phyloP scores from a whole-genome alignment of 192 early-diverging fungal species.

The Obelidium mucronatum region DNA sequence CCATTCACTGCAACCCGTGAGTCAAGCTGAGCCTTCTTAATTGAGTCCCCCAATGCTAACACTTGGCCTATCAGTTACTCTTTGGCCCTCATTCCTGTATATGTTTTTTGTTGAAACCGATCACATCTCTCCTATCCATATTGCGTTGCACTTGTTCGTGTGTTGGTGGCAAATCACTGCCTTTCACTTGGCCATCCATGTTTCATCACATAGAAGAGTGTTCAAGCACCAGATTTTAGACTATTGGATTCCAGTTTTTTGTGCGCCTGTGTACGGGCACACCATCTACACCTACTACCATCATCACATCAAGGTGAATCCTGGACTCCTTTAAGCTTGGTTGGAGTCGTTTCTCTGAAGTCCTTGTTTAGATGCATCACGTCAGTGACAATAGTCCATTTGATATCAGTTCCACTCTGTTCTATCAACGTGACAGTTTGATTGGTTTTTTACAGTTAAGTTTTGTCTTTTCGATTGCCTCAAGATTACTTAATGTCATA shows the following conservation, averaged over 20 bases:
- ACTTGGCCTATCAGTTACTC: constrained; percentile 1
- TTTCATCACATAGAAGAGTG: constrained; percentile 29
- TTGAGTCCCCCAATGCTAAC: not conserved
- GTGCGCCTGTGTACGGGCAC: constrained; percentile 42
- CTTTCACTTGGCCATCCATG: constrained; percentile 47
- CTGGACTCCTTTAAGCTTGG: not conserved
- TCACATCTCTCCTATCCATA: constrained; percentile 14
- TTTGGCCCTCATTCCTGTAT: constrained; percentile 19
- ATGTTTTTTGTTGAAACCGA: constrained; percentile 13
- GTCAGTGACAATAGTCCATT: constrained; percentile 49
- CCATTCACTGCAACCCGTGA: constrained; percentile 13
- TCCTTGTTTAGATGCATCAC: constrained; percentile 44
- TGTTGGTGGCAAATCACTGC: constrained; percentile 25
- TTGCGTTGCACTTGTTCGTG: constrained; percentile 8
- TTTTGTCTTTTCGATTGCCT: too few relatives aligned
- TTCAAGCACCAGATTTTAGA: constrained; percentile 23
- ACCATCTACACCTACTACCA: constrained; percentile 46
- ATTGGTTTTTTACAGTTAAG: constrained; percentile 42
- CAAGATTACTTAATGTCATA: too few relatives aligned
- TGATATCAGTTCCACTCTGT: constrained; percentile 44
- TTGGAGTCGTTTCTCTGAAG: not conserved
- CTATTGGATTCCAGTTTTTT: constrained; percentile 32
- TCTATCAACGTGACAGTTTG: constrained; percentile 48
- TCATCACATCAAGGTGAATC: constrained; percentile 47
- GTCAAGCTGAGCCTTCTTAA: not conserved